Evolutionary conservation across 2,329 filamentous ascomycete genomes (phyloP).

Genomic region (Cephalotrichum gorgonifer): DNA sequence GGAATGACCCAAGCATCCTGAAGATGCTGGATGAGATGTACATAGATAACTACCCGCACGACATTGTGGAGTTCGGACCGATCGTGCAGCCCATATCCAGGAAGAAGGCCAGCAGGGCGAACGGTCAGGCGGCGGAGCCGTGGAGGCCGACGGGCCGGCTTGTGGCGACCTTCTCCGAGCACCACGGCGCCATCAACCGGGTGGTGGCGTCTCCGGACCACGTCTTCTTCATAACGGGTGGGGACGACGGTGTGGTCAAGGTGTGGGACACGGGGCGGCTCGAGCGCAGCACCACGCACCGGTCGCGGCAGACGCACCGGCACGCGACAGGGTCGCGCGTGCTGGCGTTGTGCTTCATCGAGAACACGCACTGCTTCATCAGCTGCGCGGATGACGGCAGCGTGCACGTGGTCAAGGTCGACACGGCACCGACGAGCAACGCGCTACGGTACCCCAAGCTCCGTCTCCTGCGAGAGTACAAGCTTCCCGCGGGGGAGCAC

Average conservation of each 20-base stretch:
- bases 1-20: constrained; percentile 60
- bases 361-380: constrained; percentile 87
- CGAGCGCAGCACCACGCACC: constrained; percentile 82
- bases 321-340: constrained; percentile 64
- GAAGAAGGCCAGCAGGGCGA: constrained; percentile 37
- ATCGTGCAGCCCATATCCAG: constrained; percentile 60
- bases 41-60: constrained; percentile 56
- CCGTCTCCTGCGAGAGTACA: constrained; percentile 66
- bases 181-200: constrained; percentile 71
- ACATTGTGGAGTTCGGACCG: constrained; percentile 65
- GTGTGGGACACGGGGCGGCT: constrained; percentile 87
- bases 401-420: constrained; percentile 81
- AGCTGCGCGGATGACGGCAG: constrained; percentile 85
- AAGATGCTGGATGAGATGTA: constrained; percentile 79
- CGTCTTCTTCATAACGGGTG: constrained; percentile 86
- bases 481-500: constrained; percentile 62
- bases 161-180: constrained; percentile 82
- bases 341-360: constrained; percentile 78
- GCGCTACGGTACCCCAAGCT: constrained; percentile 71
- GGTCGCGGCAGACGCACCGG: constrained; percentile 75
- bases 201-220: constrained; percentile 82
- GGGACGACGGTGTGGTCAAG: constrained; percentile 82
- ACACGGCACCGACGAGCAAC: constrained; percentile 32
- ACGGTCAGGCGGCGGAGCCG: constrained; percentile 28
- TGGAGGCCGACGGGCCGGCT: constrained; percentile 82